Conservation (phyloP, 1,139 yeast species). For the Candida glucosophila region DNA sequence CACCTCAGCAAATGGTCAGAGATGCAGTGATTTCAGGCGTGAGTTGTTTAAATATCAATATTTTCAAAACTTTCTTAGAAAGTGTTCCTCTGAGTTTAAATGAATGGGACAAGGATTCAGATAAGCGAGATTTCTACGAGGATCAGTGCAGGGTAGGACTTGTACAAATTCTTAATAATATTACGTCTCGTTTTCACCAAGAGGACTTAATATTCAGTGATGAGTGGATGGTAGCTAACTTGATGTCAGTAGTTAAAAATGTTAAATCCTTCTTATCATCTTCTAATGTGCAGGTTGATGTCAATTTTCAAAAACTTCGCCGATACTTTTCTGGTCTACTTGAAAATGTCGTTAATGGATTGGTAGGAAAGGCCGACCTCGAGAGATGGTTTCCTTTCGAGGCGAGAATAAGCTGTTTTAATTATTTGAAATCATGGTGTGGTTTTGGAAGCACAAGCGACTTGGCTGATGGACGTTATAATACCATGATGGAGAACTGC, state of each 20-base stretch:
- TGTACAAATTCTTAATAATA: conserved; percentile 62
- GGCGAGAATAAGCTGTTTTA: conserved; percentile 76
- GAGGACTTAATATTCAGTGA: conserved; percentile 50
- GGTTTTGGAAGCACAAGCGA: conserved; percentile 66
- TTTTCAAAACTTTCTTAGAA: conserved; percentile 75
- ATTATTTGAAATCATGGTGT: conserved; percentile 87
- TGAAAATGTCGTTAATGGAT: conserved; percentile 56
- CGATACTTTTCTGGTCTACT: conserved; percentile 74
- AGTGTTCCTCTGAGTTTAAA: conserved; percentile 58
- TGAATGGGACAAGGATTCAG: conserved; percentile 39
- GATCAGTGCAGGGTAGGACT: conserved; percentile 66
- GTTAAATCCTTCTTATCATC: conserved; percentile 55
- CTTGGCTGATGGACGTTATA: conserved; percentile 60
- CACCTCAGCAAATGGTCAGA: conserved; percentile 62
- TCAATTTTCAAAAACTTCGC: conserved; percentile 68
- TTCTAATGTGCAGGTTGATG: conserved; percentile 53
- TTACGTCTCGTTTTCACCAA: conserved; percentile 57
- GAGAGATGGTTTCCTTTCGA: conserved; percentile 70
- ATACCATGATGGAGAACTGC: conserved; percentile 44
- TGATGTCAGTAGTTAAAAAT: conserved; percentile 57
- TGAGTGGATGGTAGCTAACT: conserved; percentile 58
- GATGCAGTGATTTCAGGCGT: conserved; percentile 85
- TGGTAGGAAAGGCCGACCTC: conserved; percentile 33
- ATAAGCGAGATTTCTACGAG: conserved; percentile 25
- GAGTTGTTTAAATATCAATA: conserved; percentile 84